Evolutionary conservation across 495 filamentous ascomycete species (phyloP).

Genomic region (Jackrogersella multiformis): DNA sequence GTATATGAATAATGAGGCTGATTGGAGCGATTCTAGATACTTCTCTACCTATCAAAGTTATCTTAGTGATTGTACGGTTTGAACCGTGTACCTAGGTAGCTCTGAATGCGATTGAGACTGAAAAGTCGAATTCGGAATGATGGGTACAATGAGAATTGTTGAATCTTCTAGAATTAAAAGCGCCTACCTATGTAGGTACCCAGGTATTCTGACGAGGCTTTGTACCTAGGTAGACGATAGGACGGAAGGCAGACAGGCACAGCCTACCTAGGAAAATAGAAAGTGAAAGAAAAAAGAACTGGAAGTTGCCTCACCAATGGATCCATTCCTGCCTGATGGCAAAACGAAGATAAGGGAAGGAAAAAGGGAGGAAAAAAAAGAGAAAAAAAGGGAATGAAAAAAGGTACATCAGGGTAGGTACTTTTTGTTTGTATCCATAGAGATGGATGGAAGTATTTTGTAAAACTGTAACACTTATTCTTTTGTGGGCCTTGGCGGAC

Average conservation of each 20-base stretch:
- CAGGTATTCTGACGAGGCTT: neutral
- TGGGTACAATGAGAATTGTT: neutral
- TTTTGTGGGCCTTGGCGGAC: slow-evolving; percentile 25
- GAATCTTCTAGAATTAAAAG: slow-evolving; percentile 30
- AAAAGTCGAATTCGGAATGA: neutral
- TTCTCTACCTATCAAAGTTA: neutral
- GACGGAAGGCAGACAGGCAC: slow-evolving; percentile 9
- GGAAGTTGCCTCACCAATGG: slow-evolving; percentile 33
- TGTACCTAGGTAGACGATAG: neutral
- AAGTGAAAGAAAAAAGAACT: neutral
- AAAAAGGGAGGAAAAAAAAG: no score
- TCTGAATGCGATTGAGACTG: slow-evolving; percentile 13
- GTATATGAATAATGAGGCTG: slow-evolving; percentile 1
- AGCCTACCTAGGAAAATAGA: neutral
- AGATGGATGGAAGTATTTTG: no score
- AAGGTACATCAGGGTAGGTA: slow-evolving; percentile 17
- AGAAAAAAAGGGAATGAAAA: slow-evolving; percentile 14
- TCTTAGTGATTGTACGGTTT: no score
- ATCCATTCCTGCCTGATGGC: neutral
- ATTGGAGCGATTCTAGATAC: neutral
- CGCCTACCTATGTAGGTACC: neutral
- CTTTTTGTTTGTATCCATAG: no score
- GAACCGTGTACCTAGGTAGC: no score
- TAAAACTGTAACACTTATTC: neutral
- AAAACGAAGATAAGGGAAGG: slow-evolving; percentile 5